phyloP scores from a whole-genome alignment of 192 early-diverging fungal genomes.

The Coemansia sp. region DNA sequence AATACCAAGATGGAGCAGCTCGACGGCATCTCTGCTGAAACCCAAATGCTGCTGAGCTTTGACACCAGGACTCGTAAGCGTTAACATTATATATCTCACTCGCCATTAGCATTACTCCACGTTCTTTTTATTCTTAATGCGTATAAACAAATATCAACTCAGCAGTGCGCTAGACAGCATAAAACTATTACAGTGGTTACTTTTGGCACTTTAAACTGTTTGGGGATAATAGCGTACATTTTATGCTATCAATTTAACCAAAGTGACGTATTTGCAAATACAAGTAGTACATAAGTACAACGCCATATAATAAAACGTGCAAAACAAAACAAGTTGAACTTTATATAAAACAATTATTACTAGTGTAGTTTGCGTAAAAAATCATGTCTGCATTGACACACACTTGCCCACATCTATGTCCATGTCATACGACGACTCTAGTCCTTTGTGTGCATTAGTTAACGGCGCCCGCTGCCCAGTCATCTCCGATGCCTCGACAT shows the following conservation, averaged over 20 bases:
- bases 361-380: background rate
- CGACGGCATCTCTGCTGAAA: constrained; percentile 36
- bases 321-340: too few species aligned
- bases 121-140: background rate
- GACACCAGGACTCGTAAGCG: constrained; percentile 11
- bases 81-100: background rate
- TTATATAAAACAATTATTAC: too few species aligned
- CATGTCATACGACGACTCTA: constrained; percentile 17
- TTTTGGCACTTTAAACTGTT: too few species aligned
- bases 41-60: constrained; percentile 52
- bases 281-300: too few species aligned
- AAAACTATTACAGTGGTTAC: too few species aligned
- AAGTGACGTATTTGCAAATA: too few species aligned
- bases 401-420: constrained; percentile 35
- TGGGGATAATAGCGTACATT: too few species aligned
- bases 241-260: too few species aligned
- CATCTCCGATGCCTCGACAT: background rate
- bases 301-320: too few species aligned
- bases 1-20: constrained; percentile 5
- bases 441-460: constrained; percentile 3
- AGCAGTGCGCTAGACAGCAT: too few species aligned
- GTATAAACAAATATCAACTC: too few species aligned
- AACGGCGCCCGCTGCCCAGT: background rate
- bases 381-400: constrained; percentile 26
- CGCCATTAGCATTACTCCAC: background rate